Conservation (phyloP, 2,329 filamentous ascomycete genomes). For the Biscogniauxia marginata region DNA sequence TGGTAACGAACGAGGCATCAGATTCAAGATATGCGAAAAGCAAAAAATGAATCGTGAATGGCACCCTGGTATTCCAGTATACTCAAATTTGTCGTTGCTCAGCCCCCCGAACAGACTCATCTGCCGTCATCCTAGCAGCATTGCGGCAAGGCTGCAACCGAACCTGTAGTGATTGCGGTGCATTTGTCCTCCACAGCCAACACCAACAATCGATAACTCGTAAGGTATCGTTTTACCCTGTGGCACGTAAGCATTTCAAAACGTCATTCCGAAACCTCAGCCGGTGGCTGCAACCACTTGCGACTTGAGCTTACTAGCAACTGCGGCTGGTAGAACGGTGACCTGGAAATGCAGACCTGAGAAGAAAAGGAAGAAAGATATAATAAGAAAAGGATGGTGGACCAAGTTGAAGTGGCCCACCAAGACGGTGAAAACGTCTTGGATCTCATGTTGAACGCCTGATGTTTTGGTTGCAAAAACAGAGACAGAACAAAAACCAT, state of each 20-base stretch:
- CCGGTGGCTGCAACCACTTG: not conserved
- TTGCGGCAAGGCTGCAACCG: not conserved
- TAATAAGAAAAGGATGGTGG: constrained; percentile 39
- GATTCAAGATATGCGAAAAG: not conserved
- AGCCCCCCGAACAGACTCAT: not conserved
- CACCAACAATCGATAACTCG: not conserved
- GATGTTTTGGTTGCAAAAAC: constrained; percentile 85
- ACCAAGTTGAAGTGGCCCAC: constrained; percentile 68
- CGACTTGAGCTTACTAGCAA: not conserved
- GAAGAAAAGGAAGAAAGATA: constrained; percentile 20
- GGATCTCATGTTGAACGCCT: constrained; percentile 75
- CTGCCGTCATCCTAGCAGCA: not conserved
- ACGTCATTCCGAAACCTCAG: not conserved
- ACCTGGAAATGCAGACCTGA: constrained; percentile 15
- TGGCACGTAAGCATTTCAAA: not conserved
- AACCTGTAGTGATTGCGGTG: not conserved
- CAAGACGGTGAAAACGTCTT: constrained; percentile 60
- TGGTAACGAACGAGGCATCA: not conserved
- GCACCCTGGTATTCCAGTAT: not conserved
- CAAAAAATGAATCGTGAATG: not conserved
- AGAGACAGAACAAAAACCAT: constrained; percentile 69
- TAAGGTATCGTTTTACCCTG: not conserved
- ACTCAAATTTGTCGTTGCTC: not conserved
- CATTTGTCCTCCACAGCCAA: not conserved
- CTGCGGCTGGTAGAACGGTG: constrained; percentile 5